Percentiles rank a stretch among this genome's conserved stretches.
Evolutionary conservation across 2,329 filamentous ascomycete species (phyloP).

Genomic region (Monilinia fructicola): DNA sequence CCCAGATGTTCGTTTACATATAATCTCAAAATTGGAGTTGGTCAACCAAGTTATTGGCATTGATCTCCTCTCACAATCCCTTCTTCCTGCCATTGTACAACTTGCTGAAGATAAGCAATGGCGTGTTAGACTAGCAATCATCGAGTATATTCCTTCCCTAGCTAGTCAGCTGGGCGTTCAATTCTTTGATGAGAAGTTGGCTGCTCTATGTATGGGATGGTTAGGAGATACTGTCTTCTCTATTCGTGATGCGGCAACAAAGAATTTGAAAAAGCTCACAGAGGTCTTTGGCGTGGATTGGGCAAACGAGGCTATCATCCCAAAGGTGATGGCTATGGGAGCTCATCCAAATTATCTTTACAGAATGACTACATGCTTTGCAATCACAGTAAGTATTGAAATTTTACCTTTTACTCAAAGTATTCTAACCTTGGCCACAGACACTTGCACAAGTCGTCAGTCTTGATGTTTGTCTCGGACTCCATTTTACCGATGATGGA

Average conservation of each 20-base stretch:
- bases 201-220: slow-evolving; percentile 96
- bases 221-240: slow-evolving; percentile 98
- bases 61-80: slow-evolving; percentile 91
- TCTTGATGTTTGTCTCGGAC: slow-evolving; percentile 88
- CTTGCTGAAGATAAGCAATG: slow-evolving; percentile 99
- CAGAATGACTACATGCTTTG: slow-evolving; percentile 99
- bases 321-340: slow-evolving; percentile 98
- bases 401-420: neutral
- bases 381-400: slow-evolving; percentile 78
- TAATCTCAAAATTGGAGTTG: slow-evolving; percentile 98
- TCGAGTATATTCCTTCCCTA: slow-evolving; percentile 96
- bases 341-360: slow-evolving; percentile 98
- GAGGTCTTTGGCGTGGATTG: slow-evolving; percentile 98
- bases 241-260: slow-evolving; percentile 93
- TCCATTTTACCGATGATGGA: slow-evolving; percentile 96
- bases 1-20: slow-evolving; percentile 95
- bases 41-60: slow-evolving; percentile 99
- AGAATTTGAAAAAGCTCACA: slow-evolving; percentile 96
- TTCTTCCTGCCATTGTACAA: slow-evolving; percentile 95
- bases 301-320: slow-evolving; percentile 95
- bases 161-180: slow-evolving; percentile 93
- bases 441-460: slow-evolving; percentile 91
- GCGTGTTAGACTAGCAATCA: slow-evolving; percentile 95
- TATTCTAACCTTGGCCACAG: slow-evolving; percentile 48
- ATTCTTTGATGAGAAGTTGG: slow-evolving; percentile 98